Percentiles rank a stretch among this genome's conserved stretches.
Evolutionary conservation across 495 filamentous ascomycete genomes (phyloP).

Genomic region (Tuber borchii): DNA sequence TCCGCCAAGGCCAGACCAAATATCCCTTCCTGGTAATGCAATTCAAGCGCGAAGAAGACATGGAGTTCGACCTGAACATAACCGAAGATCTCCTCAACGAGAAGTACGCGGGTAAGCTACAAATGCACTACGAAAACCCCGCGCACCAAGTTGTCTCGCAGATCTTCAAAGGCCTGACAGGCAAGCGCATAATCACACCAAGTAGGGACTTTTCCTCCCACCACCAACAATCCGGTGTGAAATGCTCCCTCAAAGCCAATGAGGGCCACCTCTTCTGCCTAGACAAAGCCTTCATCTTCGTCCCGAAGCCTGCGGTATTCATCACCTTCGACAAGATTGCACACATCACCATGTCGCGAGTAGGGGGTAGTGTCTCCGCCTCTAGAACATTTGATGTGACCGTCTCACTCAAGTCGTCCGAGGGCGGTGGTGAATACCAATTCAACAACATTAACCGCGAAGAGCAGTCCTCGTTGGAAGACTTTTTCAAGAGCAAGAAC

Average conservation of each 20-base stretch:
- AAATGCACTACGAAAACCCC: slow-evolving; percentile 81
- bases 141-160: slow-evolving; percentile 85
- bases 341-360: slow-evolving; percentile 83
- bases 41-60: slow-evolving; percentile 95
- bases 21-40: slow-evolving; percentile 99
- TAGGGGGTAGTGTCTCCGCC: slow-evolving; percentile 87
- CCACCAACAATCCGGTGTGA: slow-evolving; percentile 88
- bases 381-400: slow-evolving; percentile 96
- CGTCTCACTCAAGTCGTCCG: slow-evolving; percentile 67
- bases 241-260: slow-evolving; percentile 98
- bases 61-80: slow-evolving; percentile 93
- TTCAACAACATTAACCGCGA: slow-evolving; percentile 99
- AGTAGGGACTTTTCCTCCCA: slow-evolving; percentile 91
- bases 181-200: slow-evolving; percentile 87
- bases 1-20: slow-evolving; percentile 94
- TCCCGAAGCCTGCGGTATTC: slow-evolving; percentile 95
- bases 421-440: slow-evolving; percentile 69
- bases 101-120: slow-evolving; percentile 84
- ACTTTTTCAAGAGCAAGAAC: slow-evolving; percentile 89
- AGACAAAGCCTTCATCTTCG: slow-evolving; percentile 98
- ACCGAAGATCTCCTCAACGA: slow-evolving; percentile 75
- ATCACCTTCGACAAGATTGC: slow-evolving; percentile 86
- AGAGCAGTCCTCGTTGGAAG: slow-evolving; percentile 88
- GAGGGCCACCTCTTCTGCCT: slow-evolving; percentile 95
- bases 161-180: slow-evolving; percentile 86